A percentile compares a stretch with the other conserved stretches of the same genome.
Conservation (phyloP, 2,329 filamentous ascomycete species). For the Fusarium succisae region DNA sequence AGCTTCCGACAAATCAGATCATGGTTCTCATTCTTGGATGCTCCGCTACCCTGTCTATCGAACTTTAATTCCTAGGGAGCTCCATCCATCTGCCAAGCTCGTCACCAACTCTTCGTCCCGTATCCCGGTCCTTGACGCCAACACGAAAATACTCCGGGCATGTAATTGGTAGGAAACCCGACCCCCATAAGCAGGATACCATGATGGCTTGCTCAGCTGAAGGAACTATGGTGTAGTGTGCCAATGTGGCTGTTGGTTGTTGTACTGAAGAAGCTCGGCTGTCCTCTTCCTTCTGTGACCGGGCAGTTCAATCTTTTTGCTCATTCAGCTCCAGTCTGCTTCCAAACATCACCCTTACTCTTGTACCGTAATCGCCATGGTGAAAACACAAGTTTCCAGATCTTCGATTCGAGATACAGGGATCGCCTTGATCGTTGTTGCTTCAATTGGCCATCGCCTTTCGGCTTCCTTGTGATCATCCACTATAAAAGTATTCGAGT, state of each 20-base stretch:
- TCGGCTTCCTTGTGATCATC: neutral
- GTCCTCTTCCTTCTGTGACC: neutral
- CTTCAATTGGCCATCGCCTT: neutral
- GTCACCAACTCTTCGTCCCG: neutral
- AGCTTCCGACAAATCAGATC: neutral
- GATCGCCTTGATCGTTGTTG: neutral
- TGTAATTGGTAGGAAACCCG: neutral
- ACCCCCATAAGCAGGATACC: rapidly evolving
- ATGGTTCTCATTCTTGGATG: neutral
- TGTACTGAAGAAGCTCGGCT: neutral
- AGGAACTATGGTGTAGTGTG: neutral
- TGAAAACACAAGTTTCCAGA: neutral
- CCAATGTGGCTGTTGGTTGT: neutral
- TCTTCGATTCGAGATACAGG: neutral
- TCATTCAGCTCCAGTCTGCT: neutral
- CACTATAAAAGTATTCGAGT: neutral
- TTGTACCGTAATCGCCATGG: neutral
- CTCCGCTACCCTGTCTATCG: neutral
- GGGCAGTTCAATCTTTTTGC: no score
- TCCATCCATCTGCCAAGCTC: neutral
- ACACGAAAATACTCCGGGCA: no score
- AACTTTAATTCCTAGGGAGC: neutral
- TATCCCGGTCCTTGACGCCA: neutral
- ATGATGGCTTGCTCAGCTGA: neutral
- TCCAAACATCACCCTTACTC: no score